Conservation (phyloP, 257 asterid species). For the Scutellaria baicalensis region DNA sequence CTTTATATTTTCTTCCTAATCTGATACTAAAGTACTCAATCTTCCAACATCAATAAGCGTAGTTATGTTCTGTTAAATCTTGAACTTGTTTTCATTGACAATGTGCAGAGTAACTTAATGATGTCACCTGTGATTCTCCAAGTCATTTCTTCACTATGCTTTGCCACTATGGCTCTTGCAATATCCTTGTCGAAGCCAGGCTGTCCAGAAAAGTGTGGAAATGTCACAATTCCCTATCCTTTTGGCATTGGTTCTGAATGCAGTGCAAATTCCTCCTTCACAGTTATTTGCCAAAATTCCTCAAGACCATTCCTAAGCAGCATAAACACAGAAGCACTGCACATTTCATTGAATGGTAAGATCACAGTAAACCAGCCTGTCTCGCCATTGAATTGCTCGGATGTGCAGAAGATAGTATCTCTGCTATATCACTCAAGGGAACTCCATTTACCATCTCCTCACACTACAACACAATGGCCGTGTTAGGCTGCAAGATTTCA, state of each 20-base stretch:
- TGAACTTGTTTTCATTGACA: background rate
- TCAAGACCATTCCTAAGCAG: background rate
- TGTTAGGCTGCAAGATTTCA: constrained; percentile 17
- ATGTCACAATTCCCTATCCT: constrained; percentile 33
- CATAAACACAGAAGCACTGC: background rate
- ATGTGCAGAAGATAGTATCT: background rate
- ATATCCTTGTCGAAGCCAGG: constrained; percentile 14
- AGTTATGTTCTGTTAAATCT: background rate
- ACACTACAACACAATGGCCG: constrained; percentile 1
- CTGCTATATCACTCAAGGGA: constrained; percentile 1
- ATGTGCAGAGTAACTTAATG: background rate
- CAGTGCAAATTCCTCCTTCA: constrained; percentile 23
- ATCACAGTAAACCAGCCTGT: constrained; percentile 9
- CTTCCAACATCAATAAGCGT: too few relatives aligned
- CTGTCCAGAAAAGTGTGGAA: constrained; percentile 32
- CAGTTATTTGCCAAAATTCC: constrained; percentile 15
- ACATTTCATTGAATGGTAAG: background rate
- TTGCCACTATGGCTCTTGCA: background rate
- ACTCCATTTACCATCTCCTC: constrained; percentile 26
- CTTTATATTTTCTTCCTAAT: too few relatives aligned
- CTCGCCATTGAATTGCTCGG: constrained; percentile 15
- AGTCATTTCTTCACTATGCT: background rate
- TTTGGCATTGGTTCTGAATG: constrained; percentile 35
- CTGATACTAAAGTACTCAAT: too few relatives aligned
- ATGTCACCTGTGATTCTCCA: background rate